These are phyloP conservation scores for Ramaria sp. DNA, from an alignment of 768 basidiomycete species.

Conservation along the genomic window DNA sequence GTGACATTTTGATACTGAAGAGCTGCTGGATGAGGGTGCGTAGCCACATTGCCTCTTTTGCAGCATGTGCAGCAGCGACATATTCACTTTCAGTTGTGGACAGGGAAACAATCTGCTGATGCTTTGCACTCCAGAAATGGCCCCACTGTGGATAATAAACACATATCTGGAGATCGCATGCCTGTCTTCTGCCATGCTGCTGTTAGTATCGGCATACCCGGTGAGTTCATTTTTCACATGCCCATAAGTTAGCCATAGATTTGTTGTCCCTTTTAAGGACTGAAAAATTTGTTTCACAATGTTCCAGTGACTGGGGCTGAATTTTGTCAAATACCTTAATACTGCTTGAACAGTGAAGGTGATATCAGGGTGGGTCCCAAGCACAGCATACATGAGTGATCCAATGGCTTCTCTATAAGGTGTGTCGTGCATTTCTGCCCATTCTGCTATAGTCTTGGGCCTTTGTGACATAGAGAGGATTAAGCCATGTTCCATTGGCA, in stretches of 20 bases:
- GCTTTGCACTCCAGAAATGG: conserved; percentile 24
- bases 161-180: conserved; percentile 27
- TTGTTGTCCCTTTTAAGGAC: conserved; percentile 6
- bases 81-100: conserved; percentile 36
- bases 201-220: conserved; percentile 16
- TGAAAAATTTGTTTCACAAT: conserved; percentile 1
- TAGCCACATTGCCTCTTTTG: conserved; percentile 19
- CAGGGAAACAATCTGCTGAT: conserved; percentile 25
- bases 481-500: conserved; percentile 1
- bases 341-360: conserved; percentile 7
- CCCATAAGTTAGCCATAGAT: conserved; percentile 1
- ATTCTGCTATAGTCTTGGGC: no score
- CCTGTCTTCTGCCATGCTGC: conserved; percentile 16
- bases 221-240: conserved; percentile 6
- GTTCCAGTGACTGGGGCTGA: conserved; percentile 3
- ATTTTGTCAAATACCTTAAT: conserved; percentile 7
- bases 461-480: neutral
- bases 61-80: conserved; percentile 25
- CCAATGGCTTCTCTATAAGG: no score
- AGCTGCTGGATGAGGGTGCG: conserved; percentile 12
- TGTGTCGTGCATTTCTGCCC: no score
- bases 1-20: neutral
- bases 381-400: no score
- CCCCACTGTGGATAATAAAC: conserved; percentile 22
- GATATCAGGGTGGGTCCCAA: neutral